phyloP scores from a whole-genome alignment of 2,329 filamentous ascomycete species.

The Clarireedia monteithiana region DNA sequence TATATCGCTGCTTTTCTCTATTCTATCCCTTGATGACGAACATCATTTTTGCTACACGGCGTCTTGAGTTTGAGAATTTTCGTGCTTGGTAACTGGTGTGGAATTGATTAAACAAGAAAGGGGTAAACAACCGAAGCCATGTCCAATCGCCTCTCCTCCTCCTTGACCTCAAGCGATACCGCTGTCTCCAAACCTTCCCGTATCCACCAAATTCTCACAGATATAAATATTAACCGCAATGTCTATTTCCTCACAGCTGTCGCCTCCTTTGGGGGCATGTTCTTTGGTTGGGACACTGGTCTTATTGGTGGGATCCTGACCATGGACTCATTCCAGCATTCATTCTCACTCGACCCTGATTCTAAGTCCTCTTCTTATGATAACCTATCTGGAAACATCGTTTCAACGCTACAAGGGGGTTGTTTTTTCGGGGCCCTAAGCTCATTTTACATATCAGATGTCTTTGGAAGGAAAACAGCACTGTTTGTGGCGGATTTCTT shows the following conservation, averaged over 20 bases:
- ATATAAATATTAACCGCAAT: conserved; percentile 4
- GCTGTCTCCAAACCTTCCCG: background rate
- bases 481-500: conserved; percentile 8
- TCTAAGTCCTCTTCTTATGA: background rate
- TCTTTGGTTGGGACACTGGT: conserved; percentile 58
- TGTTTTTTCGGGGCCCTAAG: conserved; percentile 56
- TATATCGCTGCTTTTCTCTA: too few species aligned
- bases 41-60: too few species aligned
- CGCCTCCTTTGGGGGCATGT: conserved; percentile 57
- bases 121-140: too few species aligned
- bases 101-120: too few species aligned
- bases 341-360: background rate
- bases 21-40: too few species aligned
- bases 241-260: conserved; percentile 7
- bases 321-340: conserved; percentile 47
- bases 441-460: conserved; percentile 30
- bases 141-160: background rate
- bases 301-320: conserved; percentile 69
- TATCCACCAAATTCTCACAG: conserved; percentile 1
- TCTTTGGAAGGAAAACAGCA: conserved; percentile 12
- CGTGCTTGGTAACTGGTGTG: too few species aligned
- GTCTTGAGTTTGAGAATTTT: too few species aligned
- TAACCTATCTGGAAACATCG: conserved; percentile 32
- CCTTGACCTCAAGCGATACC: background rate
- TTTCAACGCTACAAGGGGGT: conserved; percentile 59